Evolutionary conservation across 2,329 filamentous ascomycete species (phyloP).

Genomic region (Pseudocercospora vitis): DNA sequence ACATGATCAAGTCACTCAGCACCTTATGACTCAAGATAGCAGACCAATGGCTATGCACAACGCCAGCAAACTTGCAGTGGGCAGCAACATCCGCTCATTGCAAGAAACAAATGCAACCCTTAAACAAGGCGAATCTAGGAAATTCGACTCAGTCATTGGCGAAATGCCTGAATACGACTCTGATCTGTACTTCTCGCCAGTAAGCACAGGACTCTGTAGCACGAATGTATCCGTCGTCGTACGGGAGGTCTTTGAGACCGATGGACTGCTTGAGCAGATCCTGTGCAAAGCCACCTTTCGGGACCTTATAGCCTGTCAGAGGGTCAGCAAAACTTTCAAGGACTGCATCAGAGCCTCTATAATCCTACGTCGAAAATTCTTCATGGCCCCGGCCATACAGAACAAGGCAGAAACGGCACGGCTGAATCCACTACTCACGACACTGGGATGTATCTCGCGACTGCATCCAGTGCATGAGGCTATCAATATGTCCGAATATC

Average conservation of each 20-base stretch:
- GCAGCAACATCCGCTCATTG: background rate
- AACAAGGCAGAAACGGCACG: background rate
- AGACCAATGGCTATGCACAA: background rate
- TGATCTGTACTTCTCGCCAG: background rate
- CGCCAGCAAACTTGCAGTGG: background rate
- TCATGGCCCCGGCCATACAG: background rate
- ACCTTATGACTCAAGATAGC: background rate
- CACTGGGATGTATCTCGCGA: constrained; percentile 5
- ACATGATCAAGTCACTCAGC: background rate
- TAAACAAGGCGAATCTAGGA: background rate
- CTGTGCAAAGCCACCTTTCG: background rate
- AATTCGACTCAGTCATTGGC: background rate
- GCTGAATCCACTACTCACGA: constrained; percentile 14
- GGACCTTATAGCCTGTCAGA: constrained; percentile 6
- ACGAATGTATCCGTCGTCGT: background rate
- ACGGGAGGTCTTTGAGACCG: constrained; percentile 5
- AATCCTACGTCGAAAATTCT: constrained; percentile 2
- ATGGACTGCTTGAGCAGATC: constrained; percentile 5
- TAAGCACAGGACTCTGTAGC: no score
- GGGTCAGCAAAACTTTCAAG: constrained; percentile 8
- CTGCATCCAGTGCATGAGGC: constrained; percentile 7
- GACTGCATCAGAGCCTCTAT: background rate
- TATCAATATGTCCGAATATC: background rate
- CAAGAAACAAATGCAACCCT: background rate
- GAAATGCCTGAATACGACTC: background rate